A percentile compares a stretch with the other conserved stretches of the same genome.
Conservation (phyloP, 257 asterid genomes). For the Capsicum chinense region DNA sequence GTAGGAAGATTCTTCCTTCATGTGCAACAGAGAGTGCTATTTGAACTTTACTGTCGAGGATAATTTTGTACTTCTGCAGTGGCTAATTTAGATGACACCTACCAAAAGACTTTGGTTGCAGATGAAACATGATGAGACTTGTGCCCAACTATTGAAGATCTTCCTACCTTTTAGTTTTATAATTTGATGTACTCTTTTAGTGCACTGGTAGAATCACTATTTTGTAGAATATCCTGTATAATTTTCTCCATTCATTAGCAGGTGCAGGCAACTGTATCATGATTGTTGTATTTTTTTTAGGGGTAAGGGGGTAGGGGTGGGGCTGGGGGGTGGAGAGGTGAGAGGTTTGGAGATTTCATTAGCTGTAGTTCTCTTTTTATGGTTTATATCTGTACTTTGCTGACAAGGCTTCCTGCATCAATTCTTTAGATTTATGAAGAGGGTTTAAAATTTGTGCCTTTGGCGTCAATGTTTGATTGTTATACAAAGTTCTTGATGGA, state of each 20-base stretch:
- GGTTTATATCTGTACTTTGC: background rate
- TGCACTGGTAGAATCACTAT: background rate
- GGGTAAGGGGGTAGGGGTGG: too few species aligned
- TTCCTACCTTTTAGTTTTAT: conserved; percentile 20
- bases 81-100: conserved; percentile 3
- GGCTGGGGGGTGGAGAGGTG: background rate
- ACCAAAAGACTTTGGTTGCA: background rate
- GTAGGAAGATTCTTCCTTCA: conserved; percentile 4
- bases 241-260: background rate
- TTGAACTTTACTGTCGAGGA: background rate
- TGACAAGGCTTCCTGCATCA: conserved; percentile 20
- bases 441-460: conserved; percentile 61
- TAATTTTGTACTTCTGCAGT: background rate
- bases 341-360: background rate
- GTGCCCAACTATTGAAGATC: background rate
- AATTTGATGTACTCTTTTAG: background rate
- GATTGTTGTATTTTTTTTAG: too few species aligned
- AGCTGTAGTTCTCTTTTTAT: conserved; percentile 3
- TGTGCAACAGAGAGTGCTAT: background rate
- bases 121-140: background rate
- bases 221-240: background rate
- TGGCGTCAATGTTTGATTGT: conserved; percentile 54
- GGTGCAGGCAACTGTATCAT: background rate
- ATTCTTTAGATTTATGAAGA: conserved; percentile 77
- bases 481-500: conserved; percentile 74